A percentile compares a stretch with the other conserved stretches of the same genome.
Evolutionary conservation across 1,139 yeast genomes (phyloP).

Genomic region (Candida glucosophila): DNA sequence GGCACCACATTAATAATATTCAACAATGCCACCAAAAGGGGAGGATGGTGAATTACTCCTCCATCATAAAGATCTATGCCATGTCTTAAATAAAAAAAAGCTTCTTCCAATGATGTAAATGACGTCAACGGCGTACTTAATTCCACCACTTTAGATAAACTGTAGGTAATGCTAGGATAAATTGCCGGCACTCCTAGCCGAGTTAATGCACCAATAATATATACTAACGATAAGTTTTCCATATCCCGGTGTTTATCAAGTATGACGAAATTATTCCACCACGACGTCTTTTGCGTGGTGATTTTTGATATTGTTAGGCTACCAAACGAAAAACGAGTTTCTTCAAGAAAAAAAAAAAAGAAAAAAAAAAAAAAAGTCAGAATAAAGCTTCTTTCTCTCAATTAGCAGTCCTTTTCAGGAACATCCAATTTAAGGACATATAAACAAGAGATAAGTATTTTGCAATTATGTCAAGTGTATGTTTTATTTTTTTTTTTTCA

Average conservation of each 20-base stretch:
- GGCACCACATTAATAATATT: constrained; percentile 26
- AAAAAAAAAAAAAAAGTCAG: background rate
- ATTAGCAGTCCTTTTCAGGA: too few species aligned
- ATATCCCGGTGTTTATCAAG: constrained; percentile 8
- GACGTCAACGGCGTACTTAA: constrained; percentile 76
- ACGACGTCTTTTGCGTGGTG: too few species aligned
- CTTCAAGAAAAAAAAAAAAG: too few species aligned
- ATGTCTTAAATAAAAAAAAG: constrained; percentile 58
- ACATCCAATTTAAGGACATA: too few species aligned
- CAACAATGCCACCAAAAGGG: constrained; percentile 51
- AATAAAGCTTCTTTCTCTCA: too few species aligned
- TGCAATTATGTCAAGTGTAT: too few species aligned
- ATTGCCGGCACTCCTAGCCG: constrained; percentile 25
- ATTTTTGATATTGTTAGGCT: constrained; percentile 1
- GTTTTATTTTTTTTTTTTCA: too few species aligned
- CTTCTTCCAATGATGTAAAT: constrained; percentile 63
- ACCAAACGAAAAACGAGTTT: background rate
- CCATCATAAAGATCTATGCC: constrained; percentile 68
- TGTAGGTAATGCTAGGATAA: constrained; percentile 22
- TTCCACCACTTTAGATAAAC: constrained; percentile 43
- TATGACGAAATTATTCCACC: too few species aligned
- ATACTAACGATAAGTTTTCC: constrained; percentile 17
- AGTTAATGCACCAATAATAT: constrained; percentile 20
- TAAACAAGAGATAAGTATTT: too few species aligned
- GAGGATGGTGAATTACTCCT: constrained; percentile 82